phyloP scores from a whole-genome alignment of 1,284 basidiomycete species.

The Malassezia sp. region DNA sequence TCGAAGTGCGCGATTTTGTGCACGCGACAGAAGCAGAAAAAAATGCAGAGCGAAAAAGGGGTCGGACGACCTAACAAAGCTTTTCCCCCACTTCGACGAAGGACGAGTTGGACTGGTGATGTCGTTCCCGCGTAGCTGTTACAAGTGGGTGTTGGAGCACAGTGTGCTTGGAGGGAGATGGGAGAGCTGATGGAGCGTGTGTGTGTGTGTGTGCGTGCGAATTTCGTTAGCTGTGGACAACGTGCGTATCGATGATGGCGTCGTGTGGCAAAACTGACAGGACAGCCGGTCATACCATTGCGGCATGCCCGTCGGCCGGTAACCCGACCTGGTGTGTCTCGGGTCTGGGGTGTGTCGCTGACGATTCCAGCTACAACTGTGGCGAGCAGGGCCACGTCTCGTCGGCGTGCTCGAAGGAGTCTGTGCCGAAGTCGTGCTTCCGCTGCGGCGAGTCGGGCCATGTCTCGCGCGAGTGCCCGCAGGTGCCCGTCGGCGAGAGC shows the following conservation, averaged over 20 bases:
- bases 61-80: too few relatives aligned
- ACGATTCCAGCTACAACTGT: conserved; percentile 27
- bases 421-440: conserved; percentile 43
- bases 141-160: conserved; percentile 18
- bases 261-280: too few relatives aligned
- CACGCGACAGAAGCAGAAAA: conserved; percentile 11
- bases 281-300: conserved; percentile 40
- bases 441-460: conserved; percentile 38
- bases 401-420: conserved; percentile 35
- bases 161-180: not conserved
- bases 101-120: not conserved
- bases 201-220: not conserved
- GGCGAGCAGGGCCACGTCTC: conserved; percentile 39
- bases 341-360: not conserved
- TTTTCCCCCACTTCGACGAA: not conserved
- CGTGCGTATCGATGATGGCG: conserved; percentile 5
- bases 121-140: conserved; percentile 16
- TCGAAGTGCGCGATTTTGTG: not conserved
- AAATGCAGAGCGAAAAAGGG: not conserved
- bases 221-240: conserved; percentile 16
- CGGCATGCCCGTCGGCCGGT: conserved; percentile 38
- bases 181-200: conserved; percentile 3
- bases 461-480: conserved; percentile 42
- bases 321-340: conserved; percentile 33
- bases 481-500: conserved; percentile 18